Percentiles rank a stretch among this genome's conserved stretches.
These are phyloP conservation scores for Phlegmacium glaucopus DNA, from an alignment of 768 basidiomycete species.

Conservation along the genomic window DNA sequence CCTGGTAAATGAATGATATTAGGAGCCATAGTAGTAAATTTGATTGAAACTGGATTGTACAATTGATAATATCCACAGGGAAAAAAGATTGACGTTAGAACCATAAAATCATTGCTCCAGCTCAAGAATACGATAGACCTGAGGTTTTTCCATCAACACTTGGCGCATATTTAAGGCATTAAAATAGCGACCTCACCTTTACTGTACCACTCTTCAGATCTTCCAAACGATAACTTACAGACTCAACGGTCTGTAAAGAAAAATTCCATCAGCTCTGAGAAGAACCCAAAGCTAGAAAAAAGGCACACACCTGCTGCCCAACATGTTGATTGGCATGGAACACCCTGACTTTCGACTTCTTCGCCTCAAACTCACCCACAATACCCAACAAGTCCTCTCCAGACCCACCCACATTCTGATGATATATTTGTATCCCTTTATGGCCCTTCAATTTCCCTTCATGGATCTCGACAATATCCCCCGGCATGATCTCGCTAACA, in stretches of 20 bases:
- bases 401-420: slow-evolving; percentile 46
- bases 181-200: slow-evolving; percentile 48
- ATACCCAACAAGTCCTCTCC: slow-evolving; percentile 65
- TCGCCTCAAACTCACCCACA: slow-evolving; percentile 77
- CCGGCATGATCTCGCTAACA: slow-evolving; percentile 79
- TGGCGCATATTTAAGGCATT: neutral
- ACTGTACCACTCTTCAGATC: slow-evolving; percentile 84
- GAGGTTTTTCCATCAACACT: neutral
- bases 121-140: slow-evolving; percentile 43
- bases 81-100: neutral
- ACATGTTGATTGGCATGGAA: slow-evolving; percentile 88
- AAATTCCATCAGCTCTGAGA: neutral
- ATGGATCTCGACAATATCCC: slow-evolving; percentile 73
- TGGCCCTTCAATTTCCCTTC: slow-evolving; percentile 77
- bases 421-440: slow-evolving; percentile 77
- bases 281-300: slow-evolving; percentile 4
- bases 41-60: neutral
- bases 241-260: slow-evolving; percentile 52
- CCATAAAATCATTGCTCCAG: neutral
- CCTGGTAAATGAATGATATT: no score
- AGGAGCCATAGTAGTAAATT: no score
- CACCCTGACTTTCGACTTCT: slow-evolving; percentile 83
- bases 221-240: slow-evolving; percentile 82
- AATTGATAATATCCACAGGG: neutral
- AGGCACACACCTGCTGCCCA: slow-evolving; percentile 65